Base-by-base conservation (phyloP, 257 asterid genomes). In the Pogostemon cablin region DNA sequence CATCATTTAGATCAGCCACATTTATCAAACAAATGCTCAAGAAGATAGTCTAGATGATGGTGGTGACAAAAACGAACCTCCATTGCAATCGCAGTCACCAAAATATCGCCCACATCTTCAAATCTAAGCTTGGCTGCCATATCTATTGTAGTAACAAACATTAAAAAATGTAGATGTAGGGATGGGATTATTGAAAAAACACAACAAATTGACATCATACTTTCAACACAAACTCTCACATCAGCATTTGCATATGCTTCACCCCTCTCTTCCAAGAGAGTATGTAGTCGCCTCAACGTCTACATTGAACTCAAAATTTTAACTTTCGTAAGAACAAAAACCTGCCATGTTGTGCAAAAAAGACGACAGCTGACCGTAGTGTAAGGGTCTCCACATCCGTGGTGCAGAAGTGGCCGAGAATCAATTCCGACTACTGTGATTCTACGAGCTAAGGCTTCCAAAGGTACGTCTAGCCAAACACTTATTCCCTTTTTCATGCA, bases 381-480 rank as follows among this genome's bases (percentile, higher is more conserved):
- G 81, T 89, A 91, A 65, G 88, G 78, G 80, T 91, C 96, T 54
- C 96, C 96, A 20, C 86, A 75, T 78, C 84, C 95, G 11, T 79
- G 83, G 76, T 85, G 81, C 77, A 91, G 74, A 17, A 93, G 86
- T 74, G 99, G 96, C 6, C 99, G 95, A 34, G 96, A 89, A 72
- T 80, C 67, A 39, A 93, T 87, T 57, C 99, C 96, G 0, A 84
- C 88, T 6, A 88, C 83, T 25, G 89, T 68, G 62, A 91, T 85
- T 85, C 96, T 81, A 49, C 84, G 87, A 35, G 96, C 98, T 83
- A 93, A 89, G 78, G 96, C 96, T 35, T 91, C 90, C 83, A 93
- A 79, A 47, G 98, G 95, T 42, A 93, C 98, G 39, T 93, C 99
- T 50, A 93, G 73, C 97, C 97, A 93, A 64, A 91, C 91, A 67